Evolutionary conservation across 2,329 filamentous ascomycete species (phyloP), one percentile per base, ranked within the genome.

Genomic region (Aspergillus quadrilineatus): DNA sequence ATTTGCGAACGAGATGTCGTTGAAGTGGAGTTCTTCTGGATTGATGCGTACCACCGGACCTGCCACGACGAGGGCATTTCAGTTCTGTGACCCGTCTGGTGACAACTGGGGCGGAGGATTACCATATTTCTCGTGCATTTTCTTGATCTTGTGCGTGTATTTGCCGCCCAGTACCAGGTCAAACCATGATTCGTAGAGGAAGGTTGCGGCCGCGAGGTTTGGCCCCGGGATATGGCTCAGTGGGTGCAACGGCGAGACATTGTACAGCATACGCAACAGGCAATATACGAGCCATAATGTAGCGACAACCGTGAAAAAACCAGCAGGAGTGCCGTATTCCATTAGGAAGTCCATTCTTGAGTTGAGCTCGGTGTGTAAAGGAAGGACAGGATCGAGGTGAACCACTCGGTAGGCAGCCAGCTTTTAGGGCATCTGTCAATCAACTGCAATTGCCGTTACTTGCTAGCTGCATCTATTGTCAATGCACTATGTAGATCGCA

Each of bases 1-100:
- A 56, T 69, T 65, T 7, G 43, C 28, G 10, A 50, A 50, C 26
- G 36, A 36, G 9, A 50, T 28, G 37, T 76, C 73, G 46, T 66
- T 65, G 51, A 75, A 66, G 56, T 75, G 74, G 0, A 76, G 30
- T 55, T 76, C 73, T 36, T 66, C 60, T 1, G 73, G 73, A 28
- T 62, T 73, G 47, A 76, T 69, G 12, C 73, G 72, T 7, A 75
- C 64, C 17, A 76, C 73, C 4, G 72, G 71, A 2, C 72, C 69
- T 72, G 52, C 47, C 58, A 44, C 29, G 43, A 52, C 58, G 46
- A 57, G 56, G 52, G 55, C 55, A 56, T 54, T 56, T 55, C 17
- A 54, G 32, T 6, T 1, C 22, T 22, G 22, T 22, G 22, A 22
- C 22, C 22, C 22, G 22, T 22, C 22, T 12, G 10, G 32, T 12